Base-by-base conservation (phyloP, 2,329 filamentous ascomycete species). In the Lachnellula arida region DNA sequence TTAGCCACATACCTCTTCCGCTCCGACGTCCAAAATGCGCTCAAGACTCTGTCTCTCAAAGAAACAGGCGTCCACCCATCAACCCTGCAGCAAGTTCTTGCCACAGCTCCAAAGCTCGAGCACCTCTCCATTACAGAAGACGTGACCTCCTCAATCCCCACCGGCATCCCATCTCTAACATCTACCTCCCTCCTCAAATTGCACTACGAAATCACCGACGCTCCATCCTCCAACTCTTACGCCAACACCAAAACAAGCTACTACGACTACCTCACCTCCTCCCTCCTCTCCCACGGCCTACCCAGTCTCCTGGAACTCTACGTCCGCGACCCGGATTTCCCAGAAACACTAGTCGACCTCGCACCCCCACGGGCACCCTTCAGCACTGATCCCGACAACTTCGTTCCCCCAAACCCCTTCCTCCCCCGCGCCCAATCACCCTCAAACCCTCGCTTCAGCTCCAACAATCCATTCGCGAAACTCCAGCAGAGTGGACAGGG, bases 251-350 rank as follows among this genome's bases (percentile, higher is more conserved):
- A 80, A 0, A 72, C 76, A 9, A 80, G 80, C 17, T 95, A 96
- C 74, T 96, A 97, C 72, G 82, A 84, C 58, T 96, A 96, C 72
- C 82, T 97, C 19, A 86, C 90, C 25, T 82, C 82, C n/a, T 96
- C 90, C 0, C 81, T 97, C 34, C 82, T 94, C 58, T 81, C 84
- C 15, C 87, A 87, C 59, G 81, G 84, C 7, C 79, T 97, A 7
- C 91, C 91, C 1, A 81, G 80, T 37, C 78, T 97, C 8, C 80
- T 80, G 37, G 82, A 86, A 22, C 81, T 97, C 7, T 97, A 95
- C 69, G 93, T 97, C 17, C 87, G 90, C 50, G 91, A 97, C 66
- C 82, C 87, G 25, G 79, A 82, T 49, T 96, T 97, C 69, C 86
- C 91, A 2, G 90, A 96, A 63, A 80, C 86, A 11, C 81, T 97